Conservation (phyloP, 2,329 filamentous ascomycete genomes). For the Scorias spongiosa region DNA sequence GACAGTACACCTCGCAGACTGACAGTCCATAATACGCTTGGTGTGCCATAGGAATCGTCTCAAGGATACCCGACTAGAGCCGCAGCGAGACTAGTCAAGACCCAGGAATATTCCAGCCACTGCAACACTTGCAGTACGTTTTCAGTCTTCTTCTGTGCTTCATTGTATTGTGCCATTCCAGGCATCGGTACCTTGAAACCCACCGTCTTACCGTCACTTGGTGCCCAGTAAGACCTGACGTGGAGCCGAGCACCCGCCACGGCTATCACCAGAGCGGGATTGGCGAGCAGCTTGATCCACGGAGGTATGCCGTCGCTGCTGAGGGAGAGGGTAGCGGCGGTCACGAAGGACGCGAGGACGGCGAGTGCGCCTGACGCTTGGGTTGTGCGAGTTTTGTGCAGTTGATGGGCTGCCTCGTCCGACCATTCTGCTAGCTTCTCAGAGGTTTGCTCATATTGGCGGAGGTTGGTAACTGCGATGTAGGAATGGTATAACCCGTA, state of each 20-base stretch:
- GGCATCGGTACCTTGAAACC: constrained; percentile 16
- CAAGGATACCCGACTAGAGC: constrained; percentile 12
- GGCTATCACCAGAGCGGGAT: constrained; percentile 14
- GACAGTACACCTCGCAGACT: too few species aligned
- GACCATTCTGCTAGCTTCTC: constrained; percentile 32
- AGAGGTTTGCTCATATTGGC: constrained; percentile 29
- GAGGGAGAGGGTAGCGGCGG: constrained; percentile 12
- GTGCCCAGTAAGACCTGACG: constrained; percentile 22
- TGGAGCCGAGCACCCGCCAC: constrained; percentile 16
- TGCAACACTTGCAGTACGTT: constrained; percentile 17
- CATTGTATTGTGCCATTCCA: constrained; percentile 20
- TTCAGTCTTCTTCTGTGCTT: constrained; percentile 19
- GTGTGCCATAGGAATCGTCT: not conserved
- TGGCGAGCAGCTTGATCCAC: constrained; percentile 6
- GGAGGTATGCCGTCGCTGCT: constrained; percentile 1
- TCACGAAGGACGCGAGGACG: constrained; percentile 19
- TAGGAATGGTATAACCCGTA: constrained; percentile 30
- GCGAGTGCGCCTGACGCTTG: constrained; percentile 26
- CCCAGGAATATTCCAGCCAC: constrained; percentile 22
- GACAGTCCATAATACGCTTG: too few species aligned
- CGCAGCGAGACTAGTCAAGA: constrained; percentile 15
- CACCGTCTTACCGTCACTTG: constrained; percentile 14
- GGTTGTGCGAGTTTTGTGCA: constrained; percentile 30
- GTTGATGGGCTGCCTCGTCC: constrained; percentile 25
- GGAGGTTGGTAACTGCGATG: constrained; percentile 29